phyloP scores from a whole-genome alignment of 2,329 filamentous ascomycete genomes.

The Cladorrhinum sp. region DNA sequence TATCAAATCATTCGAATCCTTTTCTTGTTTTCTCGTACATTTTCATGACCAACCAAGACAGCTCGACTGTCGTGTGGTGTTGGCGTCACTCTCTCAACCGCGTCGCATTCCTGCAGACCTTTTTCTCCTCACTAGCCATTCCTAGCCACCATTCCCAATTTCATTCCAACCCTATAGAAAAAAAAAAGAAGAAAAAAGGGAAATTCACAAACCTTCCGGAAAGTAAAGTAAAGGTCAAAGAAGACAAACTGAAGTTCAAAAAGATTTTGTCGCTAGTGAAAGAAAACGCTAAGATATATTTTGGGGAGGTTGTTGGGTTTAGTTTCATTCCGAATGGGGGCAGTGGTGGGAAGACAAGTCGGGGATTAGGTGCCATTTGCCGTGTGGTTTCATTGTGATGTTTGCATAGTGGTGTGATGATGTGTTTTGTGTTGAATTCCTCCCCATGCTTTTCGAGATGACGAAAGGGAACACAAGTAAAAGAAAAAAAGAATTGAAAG shows the following conservation, averaged over 20 bases:
- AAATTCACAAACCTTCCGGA: neutral
- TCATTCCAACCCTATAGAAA: neutral
- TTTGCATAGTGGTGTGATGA: neutral
- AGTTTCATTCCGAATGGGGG: neutral
- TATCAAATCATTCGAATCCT: neutral
- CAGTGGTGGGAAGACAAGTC: neutral
- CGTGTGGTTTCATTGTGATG: neutral
- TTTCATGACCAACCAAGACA: neutral
- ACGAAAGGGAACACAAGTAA: neutral
- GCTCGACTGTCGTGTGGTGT: neutral
- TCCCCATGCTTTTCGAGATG: neutral
- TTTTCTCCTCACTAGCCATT: neutral
- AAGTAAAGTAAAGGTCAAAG: neutral
- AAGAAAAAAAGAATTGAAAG: constrained; percentile 4
- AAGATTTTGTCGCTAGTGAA: neutral
- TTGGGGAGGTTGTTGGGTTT: neutral
- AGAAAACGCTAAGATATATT: too few relatives aligned
- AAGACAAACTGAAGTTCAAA: neutral
- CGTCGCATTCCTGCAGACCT: neutral
- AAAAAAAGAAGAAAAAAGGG: constrained; percentile 5
- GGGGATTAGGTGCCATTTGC: neutral
- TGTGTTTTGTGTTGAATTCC: neutral
- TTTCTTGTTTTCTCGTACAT: neutral
- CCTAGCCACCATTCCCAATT: neutral
- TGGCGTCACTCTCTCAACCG: neutral